Percentiles rank a stretch among this genome's conserved stretches.
These are phyloP conservation scores for Scutellaria baicalensis DNA, from an alignment of 257 asterid genomes.

Conservation along the genomic window DNA sequence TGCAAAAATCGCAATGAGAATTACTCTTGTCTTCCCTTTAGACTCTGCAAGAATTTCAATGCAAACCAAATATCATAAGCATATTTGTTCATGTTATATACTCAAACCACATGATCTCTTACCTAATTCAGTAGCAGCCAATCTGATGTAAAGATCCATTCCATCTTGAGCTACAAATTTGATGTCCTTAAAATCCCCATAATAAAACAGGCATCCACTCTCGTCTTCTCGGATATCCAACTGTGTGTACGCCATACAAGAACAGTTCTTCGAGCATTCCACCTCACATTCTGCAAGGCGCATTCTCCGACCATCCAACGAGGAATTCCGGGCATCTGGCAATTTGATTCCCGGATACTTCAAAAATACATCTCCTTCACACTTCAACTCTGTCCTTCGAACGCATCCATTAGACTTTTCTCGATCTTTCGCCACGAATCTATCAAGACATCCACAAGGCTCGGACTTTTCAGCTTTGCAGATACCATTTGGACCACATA, in stretches of 20 bases:
- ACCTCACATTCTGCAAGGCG: background rate
- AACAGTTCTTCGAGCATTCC: background rate
- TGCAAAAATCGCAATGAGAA: background rate
- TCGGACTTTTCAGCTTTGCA: background rate
- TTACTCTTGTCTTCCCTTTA: background rate
- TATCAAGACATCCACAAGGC: background rate
- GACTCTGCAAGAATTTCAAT: background rate
- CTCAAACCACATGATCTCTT: background rate
- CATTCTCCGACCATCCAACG: background rate
- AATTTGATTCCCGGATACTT: background rate
- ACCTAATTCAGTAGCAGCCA: conserved; percentile 18
- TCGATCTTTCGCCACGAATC: background rate
- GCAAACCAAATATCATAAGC: background rate
- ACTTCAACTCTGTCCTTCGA: background rate
- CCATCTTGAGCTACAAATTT: conserved; percentile 10
- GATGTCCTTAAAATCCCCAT: conserved; percentile 28
- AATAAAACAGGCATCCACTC: background rate
- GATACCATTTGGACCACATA: background rate
- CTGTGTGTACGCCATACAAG: conserved; percentile 1
- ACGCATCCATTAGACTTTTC: background rate
- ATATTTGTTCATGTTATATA: too few relatives aligned
- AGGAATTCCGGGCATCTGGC: background rate
- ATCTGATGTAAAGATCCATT: conserved; percentile 24
- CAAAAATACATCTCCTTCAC: background rate
- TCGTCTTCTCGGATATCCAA: background rate